A percentile compares a stretch with the other conserved stretches of the same genome.
These are phyloP conservation scores for Platanus orientalis DNA, from an alignment of 164 flowering plant genomes.

Conservation along the genomic window DNA sequence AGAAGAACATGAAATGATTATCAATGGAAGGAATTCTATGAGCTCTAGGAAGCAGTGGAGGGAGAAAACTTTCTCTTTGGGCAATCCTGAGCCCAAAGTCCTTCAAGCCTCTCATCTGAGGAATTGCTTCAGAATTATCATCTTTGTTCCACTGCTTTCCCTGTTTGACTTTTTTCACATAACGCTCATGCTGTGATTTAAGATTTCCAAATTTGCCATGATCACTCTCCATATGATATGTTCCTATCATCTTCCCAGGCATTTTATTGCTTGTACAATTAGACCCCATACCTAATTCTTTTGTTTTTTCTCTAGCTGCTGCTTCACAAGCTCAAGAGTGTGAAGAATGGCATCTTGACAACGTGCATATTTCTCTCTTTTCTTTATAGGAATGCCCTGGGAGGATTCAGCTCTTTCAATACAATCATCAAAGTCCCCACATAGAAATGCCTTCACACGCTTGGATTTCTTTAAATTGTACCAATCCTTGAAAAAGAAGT, in stretches of 20 bases:
- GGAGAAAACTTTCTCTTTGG: constrained; percentile 34
- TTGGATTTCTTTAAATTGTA: constrained; percentile 95
- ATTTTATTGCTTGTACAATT: constrained; percentile 30
- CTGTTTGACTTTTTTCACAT: constrained; percentile 24
- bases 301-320: constrained; percentile 47
- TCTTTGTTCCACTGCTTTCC: constrained; percentile 43
- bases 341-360: constrained; percentile 98
- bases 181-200: constrained; percentile 29
- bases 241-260: constrained; percentile 24
- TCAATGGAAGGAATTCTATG: constrained; percentile 19
- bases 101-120: constrained; percentile 75
- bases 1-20: constrained; percentile 21
- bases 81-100: constrained; percentile 65
- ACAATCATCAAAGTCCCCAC: constrained; percentile 97
- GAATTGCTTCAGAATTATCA: constrained; percentile 41
- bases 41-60: constrained; percentile 29
- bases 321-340: constrained; percentile 95
- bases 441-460: constrained; percentile 94
- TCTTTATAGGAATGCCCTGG: constrained; percentile 72
- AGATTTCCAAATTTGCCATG: constrained; percentile 27
- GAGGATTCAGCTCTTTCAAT: constrained; percentile 84
- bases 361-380: constrained; percentile 96
- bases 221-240: constrained; percentile 35
- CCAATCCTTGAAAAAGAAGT: constrained; percentile 69
- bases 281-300: constrained; percentile 36